phyloP scores from a whole-genome alignment of 805 yeast genomes.

The Peterozyma xylosa region DNA sequence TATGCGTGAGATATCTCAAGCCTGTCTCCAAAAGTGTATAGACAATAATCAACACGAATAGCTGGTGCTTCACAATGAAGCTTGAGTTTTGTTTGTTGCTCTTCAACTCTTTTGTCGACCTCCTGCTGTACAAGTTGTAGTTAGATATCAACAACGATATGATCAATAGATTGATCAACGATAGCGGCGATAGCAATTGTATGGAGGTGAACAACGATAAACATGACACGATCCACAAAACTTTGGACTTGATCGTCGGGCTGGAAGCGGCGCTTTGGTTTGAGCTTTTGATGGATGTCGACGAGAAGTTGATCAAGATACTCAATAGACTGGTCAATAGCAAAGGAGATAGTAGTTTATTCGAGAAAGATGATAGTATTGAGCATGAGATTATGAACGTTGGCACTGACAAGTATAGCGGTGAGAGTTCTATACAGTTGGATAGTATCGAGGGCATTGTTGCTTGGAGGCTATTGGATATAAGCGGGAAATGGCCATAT shows the following conservation, averaged over 20 bases:
- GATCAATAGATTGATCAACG: conserved; percentile 17
- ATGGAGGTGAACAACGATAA: conserved; percentile 9
- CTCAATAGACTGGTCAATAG: neutral
- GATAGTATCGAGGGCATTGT: too few species aligned
- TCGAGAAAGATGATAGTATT: neutral
- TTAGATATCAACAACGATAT: conserved; percentile 13
- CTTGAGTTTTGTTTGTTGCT: conserved; percentile 1
- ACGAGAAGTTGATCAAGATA: conserved; percentile 1
- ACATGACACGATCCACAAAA: conserved; percentile 1
- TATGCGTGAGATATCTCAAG: too few species aligned
- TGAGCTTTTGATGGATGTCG: neutral
- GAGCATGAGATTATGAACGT: conserved; percentile 11
- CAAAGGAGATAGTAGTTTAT: too few species aligned
- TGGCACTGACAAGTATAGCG: conserved; percentile 25
- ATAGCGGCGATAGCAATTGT: conserved; percentile 18
- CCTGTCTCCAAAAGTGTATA: conserved; percentile 10
- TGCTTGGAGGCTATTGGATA: too few species aligned
- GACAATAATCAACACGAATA: conserved; percentile 7
- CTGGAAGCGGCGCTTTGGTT: neutral
- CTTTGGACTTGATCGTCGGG: neutral
- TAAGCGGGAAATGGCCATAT: too few species aligned
- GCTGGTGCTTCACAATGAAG: conserved; percentile 11
- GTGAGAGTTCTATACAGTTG: conserved; percentile 19
- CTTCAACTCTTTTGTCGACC: conserved; percentile 11
- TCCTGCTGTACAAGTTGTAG: conserved; percentile 14